Conservation (phyloP, 2,329 filamentous ascomycete genomes). For the Ceratocystis colombiana region DNA sequence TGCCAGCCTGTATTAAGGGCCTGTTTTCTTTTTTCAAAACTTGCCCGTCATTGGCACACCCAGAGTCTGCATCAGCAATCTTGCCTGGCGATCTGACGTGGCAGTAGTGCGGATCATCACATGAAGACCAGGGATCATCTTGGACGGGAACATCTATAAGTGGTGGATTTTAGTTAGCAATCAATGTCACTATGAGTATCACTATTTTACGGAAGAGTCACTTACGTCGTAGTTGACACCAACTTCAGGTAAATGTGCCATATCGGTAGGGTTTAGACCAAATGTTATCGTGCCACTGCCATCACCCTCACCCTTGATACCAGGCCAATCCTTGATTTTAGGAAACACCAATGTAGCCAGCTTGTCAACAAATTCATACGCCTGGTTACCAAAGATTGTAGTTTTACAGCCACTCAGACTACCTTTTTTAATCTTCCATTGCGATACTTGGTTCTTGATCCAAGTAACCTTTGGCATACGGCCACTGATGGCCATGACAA, state of each 20-base stretch:
- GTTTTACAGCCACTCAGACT: conserved; percentile 66
- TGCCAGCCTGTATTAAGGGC: background rate
- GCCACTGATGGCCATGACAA: conserved; percentile 76
- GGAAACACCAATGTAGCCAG: conserved; percentile 82
- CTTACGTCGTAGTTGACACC: conserved; percentile 90
- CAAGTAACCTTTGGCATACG: conserved; percentile 60
- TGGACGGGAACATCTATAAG: conserved; percentile 47
- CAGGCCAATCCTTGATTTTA: conserved; percentile 91
- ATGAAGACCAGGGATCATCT: conserved; percentile 76
- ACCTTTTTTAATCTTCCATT: conserved; percentile 64
- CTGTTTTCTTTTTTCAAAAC: conserved; percentile 18
- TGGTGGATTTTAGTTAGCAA: conserved; percentile 23
- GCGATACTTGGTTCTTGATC: conserved; percentile 58
- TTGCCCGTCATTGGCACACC: conserved; percentile 41
- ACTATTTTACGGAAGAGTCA: conserved; percentile 28
- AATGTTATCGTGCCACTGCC: conserved; percentile 77
- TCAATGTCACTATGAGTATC: background rate
- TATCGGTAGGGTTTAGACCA: conserved; percentile 64
- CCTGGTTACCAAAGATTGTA: conserved; percentile 66
- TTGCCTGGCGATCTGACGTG: conserved; percentile 73
- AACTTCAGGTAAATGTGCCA: conserved; percentile 83
- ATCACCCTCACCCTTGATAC: conserved; percentile 59
- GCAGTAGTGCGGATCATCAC: conserved; percentile 77
- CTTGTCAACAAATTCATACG: conserved; percentile 86
- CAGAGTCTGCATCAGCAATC: conserved; percentile 58